Percentiles rank a stretch among this genome's conserved stretches.
These are phyloP conservation scores for Cornus controversa DNA, from an alignment of 148 eudicot species.

Conservation along the genomic window DNA sequence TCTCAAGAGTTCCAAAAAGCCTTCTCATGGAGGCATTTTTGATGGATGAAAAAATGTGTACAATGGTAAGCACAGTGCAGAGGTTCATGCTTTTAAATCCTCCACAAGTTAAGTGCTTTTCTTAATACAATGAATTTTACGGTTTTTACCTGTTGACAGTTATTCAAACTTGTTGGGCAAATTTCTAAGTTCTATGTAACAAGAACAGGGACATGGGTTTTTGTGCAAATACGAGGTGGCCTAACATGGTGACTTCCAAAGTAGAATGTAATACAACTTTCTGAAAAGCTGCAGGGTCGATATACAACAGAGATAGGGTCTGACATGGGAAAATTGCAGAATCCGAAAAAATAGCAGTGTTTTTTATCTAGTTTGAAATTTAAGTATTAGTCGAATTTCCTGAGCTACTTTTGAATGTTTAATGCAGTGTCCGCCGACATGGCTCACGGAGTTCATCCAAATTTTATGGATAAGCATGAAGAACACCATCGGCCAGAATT, in stretches of 20 bases:
- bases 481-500: conserved; percentile 90
- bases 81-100: no score
- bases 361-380: not conserved
- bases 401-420: conserved; percentile 1
- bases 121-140: not conserved
- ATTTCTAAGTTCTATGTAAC: not conserved
- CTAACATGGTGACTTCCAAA: no score
- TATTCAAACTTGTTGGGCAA: not conserved
- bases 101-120: no score
- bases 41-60: no score
- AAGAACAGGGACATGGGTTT: no score
- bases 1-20: no score
- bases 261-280: not conserved
- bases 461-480: conserved; percentile 85
- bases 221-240: no score
- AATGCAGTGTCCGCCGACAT: conserved; percentile 89
- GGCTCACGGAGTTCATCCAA: conserved; percentile 99
- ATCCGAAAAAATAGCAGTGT: not conserved
- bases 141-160: no score
- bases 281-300: not conserved
- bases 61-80: no score
- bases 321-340: not conserved
- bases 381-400: not conserved
- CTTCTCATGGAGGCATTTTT: no score
- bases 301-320: not conserved